These are phyloP conservation scores for Areca catechu DNA, from an alignment of 176 grass and related monocot genomes.

Conservation along the genomic window DNA sequence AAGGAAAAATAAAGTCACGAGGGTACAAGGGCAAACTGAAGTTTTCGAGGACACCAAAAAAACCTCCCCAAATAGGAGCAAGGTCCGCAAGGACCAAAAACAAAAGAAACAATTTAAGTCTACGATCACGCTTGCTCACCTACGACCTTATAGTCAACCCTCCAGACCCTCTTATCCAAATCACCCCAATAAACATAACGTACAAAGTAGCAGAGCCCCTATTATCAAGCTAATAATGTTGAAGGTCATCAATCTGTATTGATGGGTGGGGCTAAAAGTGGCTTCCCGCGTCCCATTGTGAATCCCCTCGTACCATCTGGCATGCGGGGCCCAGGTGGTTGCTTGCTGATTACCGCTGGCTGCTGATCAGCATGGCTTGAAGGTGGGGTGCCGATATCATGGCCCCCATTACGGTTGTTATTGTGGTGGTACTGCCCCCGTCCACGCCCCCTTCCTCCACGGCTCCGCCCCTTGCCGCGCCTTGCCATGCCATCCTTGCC, in stretches of 20 bases:
- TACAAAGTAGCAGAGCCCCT: too few relatives aligned
- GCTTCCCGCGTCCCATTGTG: slow-evolving; percentile 66
- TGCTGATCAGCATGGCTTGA: slow-evolving; percentile 29
- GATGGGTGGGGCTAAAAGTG: slow-evolving; percentile 14
- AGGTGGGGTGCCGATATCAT: slow-evolving; percentile 15
- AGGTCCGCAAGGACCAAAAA: too few relatives aligned
- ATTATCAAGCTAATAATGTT: too few relatives aligned
- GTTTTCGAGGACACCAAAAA: too few relatives aligned
- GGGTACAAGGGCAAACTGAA: too few relatives aligned
- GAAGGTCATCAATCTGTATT: slow-evolving; percentile 10
- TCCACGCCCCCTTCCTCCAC: slow-evolving; percentile 43
- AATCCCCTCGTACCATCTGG: slow-evolving; percentile 83
- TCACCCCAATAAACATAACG: too few relatives aligned
- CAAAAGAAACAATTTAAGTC: too few relatives aligned
- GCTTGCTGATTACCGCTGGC: slow-evolving; percentile 35
- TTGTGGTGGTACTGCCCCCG: slow-evolving; percentile 39
- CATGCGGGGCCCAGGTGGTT: slow-evolving; percentile 68
- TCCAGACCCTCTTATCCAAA: too few relatives aligned
- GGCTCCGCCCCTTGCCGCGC: slow-evolving; percentile 40
- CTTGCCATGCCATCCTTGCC: slow-evolving; percentile 35
- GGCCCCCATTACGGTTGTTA: slow-evolving; percentile 32
- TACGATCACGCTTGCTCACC: too few relatives aligned
- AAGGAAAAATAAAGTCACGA: too few relatives aligned
- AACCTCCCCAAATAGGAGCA: too few relatives aligned
- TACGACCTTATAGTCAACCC: too few relatives aligned